Evolutionary conservation across 202 grass and related monocot species (phyloP).

Genomic region (Thinopyrum obtusiflorum): DNA sequence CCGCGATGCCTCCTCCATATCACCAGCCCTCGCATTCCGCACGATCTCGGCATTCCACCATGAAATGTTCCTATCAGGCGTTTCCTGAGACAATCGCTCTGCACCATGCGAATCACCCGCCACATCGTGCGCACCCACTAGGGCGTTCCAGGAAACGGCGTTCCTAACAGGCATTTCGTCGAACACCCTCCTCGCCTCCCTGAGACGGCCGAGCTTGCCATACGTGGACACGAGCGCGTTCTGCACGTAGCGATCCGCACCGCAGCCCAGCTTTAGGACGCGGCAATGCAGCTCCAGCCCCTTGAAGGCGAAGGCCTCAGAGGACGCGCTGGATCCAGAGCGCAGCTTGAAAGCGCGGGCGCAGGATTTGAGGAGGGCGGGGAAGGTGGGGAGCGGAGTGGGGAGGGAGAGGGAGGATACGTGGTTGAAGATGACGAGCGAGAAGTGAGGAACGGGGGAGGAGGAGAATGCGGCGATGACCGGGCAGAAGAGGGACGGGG

Average conservation of each 20-base stretch:
- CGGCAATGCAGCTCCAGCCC: conserved; percentile 56
- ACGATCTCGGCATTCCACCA: conserved; percentile 64
- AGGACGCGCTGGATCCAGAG: background rate
- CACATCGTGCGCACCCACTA: conserved; percentile 39
- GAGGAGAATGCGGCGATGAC: conserved; percentile 46
- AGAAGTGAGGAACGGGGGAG: conserved; percentile 32
- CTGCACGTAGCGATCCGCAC: conserved; percentile 34
- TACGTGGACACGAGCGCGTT: conserved; percentile 74
- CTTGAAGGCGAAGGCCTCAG: conserved; percentile 25
- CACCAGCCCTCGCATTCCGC: conserved; percentile 31
- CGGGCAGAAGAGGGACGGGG: conserved; percentile 39
- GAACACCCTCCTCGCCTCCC: conserved; percentile 46
- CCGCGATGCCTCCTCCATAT: conserved; percentile 35
- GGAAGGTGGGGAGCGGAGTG: conserved; percentile 52
- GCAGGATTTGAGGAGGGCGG: conserved; percentile 71
- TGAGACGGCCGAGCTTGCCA: conserved; percentile 32
- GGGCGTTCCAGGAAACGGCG: conserved; percentile 49
- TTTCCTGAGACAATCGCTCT: conserved; percentile 25
- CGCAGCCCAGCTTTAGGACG: conserved; percentile 27
- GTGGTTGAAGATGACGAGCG: conserved; percentile 42
- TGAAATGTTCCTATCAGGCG: conserved; percentile 43
- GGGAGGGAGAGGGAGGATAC: conserved; percentile 34
- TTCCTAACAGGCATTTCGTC: conserved; percentile 51
- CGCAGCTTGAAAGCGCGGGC: conserved; percentile 44
- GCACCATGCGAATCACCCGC: conserved; percentile 31